Evolutionary conservation across 495 filamentous ascomycete species (phyloP).

Genomic region (Penicillium bialowiezense): DNA sequence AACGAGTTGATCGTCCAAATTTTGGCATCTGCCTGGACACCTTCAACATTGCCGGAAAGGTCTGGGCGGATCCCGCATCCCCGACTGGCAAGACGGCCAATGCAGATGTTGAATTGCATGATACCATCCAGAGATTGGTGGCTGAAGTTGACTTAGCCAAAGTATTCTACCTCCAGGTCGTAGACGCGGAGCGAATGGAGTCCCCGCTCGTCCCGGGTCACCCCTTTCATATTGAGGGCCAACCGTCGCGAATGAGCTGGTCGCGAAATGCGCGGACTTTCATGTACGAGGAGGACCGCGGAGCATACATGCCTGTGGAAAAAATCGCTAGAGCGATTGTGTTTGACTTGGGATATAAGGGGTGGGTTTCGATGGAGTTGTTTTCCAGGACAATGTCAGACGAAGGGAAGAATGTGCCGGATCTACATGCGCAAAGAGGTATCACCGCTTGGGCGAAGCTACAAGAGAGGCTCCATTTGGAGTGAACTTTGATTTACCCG

Average conservation of each 20-base stretch:
- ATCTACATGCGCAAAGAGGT: conserved; percentile 58
- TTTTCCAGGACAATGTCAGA: conserved; percentile 60
- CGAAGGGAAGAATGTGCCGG: conserved; percentile 47
- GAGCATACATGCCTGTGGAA: conserved; percentile 60
- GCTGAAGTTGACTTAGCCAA: conserved; percentile 55
- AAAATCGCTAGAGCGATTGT: conserved; percentile 48
- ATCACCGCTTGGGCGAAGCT: conserved; percentile 54
- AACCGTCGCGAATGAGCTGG: conserved; percentile 72
- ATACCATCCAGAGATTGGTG: conserved; percentile 55
- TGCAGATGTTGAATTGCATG: conserved; percentile 53
- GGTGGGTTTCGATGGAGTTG: conserved; percentile 69
- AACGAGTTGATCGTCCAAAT: conserved; percentile 60
- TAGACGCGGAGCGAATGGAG: conserved; percentile 61
- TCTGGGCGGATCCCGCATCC: conserved; percentile 65
- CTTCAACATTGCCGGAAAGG: conserved; percentile 68
- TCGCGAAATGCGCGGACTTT: conserved; percentile 70
- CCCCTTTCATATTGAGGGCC: conserved; percentile 57
- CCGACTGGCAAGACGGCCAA: conserved; percentile 49
- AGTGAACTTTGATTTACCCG: too few species aligned
- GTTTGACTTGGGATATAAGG: conserved; percentile 57
- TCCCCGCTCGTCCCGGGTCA: conserved; percentile 56
- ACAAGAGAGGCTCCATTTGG: conserved; percentile 3
- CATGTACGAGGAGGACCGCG: conserved; percentile 60
- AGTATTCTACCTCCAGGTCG: conserved; percentile 71
- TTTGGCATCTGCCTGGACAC: conserved; percentile 74